Conservation (phyloP, 768 basidiomycete species). For the Pholiota molesta region DNA sequence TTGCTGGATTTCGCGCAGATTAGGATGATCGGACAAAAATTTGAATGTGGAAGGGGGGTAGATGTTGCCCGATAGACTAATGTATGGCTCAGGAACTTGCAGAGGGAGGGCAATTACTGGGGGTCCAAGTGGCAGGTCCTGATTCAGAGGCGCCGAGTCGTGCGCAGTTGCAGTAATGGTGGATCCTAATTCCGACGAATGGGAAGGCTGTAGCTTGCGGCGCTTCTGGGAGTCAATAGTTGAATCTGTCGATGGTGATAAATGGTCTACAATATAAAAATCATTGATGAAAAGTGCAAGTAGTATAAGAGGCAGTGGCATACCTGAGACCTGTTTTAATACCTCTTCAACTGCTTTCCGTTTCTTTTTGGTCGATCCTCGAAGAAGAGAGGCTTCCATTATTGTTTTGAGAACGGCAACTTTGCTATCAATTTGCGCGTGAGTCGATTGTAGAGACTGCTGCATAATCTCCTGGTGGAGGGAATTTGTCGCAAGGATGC, state of each 20-base stretch:
- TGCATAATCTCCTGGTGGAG: not conserved
- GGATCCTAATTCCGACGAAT: no score
- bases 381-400: not conserved
- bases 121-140: no score
- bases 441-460: not conserved
- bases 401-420: not conserved
- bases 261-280: no score
- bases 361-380: not conserved
- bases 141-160: no score
- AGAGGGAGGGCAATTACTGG: no score
- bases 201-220: no score
- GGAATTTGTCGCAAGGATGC: not conserved
- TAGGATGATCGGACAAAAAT: not conserved
- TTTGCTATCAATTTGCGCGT: not conserved
- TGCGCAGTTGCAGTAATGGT: no score
- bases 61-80: not conserved
- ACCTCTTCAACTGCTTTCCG: not conserved
- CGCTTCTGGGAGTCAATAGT: no score
- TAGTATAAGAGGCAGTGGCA: not conserved
- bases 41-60: not conserved
- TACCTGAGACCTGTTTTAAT: not conserved
- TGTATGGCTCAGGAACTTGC: not conserved
- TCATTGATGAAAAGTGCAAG: no score
- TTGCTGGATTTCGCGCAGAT: not conserved
- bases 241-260: no score